These are phyloP conservation scores for Phialophora macrospora DNA, from an alignment of 2,329 filamentous ascomycete species.

Conservation along the genomic window DNA sequence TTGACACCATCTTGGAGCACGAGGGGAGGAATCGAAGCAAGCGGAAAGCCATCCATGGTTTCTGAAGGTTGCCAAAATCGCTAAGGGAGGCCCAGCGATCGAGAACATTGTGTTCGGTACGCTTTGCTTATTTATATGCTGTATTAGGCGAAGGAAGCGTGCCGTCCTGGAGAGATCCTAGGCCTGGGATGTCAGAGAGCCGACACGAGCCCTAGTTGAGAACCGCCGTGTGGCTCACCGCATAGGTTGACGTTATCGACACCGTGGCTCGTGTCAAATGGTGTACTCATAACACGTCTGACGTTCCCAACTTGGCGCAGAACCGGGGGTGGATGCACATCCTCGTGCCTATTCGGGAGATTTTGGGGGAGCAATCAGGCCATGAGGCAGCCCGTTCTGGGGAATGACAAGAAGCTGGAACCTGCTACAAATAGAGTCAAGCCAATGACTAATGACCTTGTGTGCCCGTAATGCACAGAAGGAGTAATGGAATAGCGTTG, in stretches of 20 bases:
- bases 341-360: background rate
- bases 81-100: background rate
- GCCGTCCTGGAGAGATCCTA: background rate
- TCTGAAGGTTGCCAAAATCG: background rate
- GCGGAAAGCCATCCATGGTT: constrained; percentile 15
- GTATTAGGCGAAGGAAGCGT: background rate
- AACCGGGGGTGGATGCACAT: background rate
- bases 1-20: constrained; percentile 3
- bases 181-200: background rate
- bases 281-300: background rate
- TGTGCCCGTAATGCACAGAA: background rate
- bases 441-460: background rate
- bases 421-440: background rate
- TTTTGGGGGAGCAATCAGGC: too few species aligned
- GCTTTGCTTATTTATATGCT: background rate
- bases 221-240: background rate
- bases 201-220: background rate
- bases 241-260: background rate
- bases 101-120: background rate
- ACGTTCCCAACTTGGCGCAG: background rate
- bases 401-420: background rate
- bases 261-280: background rate
- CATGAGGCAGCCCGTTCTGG: background rate
- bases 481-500: background rate
- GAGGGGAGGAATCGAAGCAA: constrained; percentile 15